These are phyloP conservation scores for Fusarium dimerum DNA, from an alignment of 2,329 filamentous ascomycete species.

Conservation along the genomic window DNA sequence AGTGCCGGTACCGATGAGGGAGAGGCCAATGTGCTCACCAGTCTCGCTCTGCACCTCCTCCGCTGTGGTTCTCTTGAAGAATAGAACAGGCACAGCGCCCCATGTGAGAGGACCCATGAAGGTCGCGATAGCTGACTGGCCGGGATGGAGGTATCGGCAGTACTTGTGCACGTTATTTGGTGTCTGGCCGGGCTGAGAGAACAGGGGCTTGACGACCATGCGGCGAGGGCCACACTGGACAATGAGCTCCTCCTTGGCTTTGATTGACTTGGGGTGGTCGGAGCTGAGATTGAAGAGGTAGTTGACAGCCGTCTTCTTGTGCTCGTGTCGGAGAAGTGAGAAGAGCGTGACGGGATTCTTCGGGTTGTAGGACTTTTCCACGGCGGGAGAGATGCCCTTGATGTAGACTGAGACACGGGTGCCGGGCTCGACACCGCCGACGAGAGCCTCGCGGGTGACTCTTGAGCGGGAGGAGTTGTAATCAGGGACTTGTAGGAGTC, in stretches of 20 bases:
- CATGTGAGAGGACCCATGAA: conserved; percentile 91
- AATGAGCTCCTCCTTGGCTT: conserved; percentile 89
- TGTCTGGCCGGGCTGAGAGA: conserved; percentile 85
- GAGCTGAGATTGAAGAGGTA: conserved; percentile 84
- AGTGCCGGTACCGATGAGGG: conserved; percentile 84
- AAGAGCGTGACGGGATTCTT: conserved; percentile 69
- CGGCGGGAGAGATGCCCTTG: conserved; percentile 46
- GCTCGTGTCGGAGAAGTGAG: conserved; percentile 88
- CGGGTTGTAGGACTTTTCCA: conserved; percentile 51
- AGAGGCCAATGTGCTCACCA: conserved; percentile 53
- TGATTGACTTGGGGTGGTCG: conserved; percentile 74
- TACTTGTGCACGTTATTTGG: conserved; percentile 98
- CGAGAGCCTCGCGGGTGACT: conserved; percentile 76
- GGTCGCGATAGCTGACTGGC: conserved; percentile 82
- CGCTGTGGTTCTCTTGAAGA: conserved; percentile 68
- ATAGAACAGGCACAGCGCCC: conserved; percentile 87
- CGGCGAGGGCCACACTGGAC: conserved; percentile 88
- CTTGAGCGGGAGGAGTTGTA: conserved; percentile 82
- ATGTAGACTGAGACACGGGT: conserved; percentile 82
- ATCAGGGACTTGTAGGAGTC: conserved; percentile 83
- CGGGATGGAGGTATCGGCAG: conserved; percentile 87
- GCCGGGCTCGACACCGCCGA: conserved; percentile 84
- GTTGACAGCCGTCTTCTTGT: conserved; percentile 90
- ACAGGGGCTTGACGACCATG: conserved; percentile 85
- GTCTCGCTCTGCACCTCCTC: conserved; percentile 46